These are phyloP conservation scores for Epithemia pelagica DNA, from an alignment of 108 stramenopile genomes.

Conservation along the genomic window DNA sequence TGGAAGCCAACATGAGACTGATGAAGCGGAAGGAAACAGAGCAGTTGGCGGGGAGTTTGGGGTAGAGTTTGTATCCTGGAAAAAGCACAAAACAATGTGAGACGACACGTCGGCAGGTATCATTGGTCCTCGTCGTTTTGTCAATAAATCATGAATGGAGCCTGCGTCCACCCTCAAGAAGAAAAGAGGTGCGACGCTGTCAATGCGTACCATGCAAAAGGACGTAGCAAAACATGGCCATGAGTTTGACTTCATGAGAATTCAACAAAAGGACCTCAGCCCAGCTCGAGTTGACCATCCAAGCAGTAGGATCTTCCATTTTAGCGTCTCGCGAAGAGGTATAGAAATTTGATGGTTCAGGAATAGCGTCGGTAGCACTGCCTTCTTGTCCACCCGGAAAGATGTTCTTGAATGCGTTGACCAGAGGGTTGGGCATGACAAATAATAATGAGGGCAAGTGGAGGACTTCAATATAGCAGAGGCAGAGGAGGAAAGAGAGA, in stretches of 20 bases:
- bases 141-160: too few species aligned
- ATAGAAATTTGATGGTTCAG: too few species aligned
- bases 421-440: too few species aligned
- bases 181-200: too few species aligned
- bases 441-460: too few species aligned
- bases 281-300: conserved; percentile 69
- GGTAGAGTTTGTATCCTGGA: conserved; percentile 67
- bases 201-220: conserved; percentile 51
- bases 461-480: too few species aligned
- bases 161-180: too few species aligned
- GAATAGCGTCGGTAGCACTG: too few species aligned
- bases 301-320: conserved; percentile 63
- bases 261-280: conserved; percentile 69
- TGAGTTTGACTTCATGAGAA: conserved; percentile 64
- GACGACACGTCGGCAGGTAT: background rate
- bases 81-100: conserved; percentile 6
- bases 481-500: too few species aligned
- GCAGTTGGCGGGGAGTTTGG: conserved; percentile 22
- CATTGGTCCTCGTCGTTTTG: background rate
- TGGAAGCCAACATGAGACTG: conserved; percentile 62
- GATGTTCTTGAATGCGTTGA: too few species aligned
- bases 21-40: conserved; percentile 68
- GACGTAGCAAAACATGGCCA: conserved; percentile 73
- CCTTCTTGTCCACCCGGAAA: too few species aligned
- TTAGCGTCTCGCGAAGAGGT: too few species aligned